Base-by-base conservation (phyloP, 2,329 filamentous ascomycete genomes). In the Drechslerella stenobrocha region DNA sequence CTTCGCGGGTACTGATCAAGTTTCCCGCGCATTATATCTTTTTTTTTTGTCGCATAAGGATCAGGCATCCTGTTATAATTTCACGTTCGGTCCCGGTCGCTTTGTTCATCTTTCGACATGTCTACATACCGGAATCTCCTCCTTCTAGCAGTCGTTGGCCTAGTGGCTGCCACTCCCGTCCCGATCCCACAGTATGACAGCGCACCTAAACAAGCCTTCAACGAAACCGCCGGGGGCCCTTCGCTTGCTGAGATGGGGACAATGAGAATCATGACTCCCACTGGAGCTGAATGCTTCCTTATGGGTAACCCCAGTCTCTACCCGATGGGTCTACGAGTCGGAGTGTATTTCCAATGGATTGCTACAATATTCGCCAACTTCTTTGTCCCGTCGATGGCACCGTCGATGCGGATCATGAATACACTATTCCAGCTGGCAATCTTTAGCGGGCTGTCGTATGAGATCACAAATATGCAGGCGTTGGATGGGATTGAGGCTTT, bases 331-430 rank as follows among this genome's bases (percentile, higher is more conserved):
- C 63, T 69, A 2, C 30, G 64, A 48, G 45, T 53, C 47, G 64
- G 64, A 50, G 20, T 69, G 47, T 69, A 69, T 44, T 46, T 69
- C 51, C 64, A 69, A 48, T 69, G 64, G 64, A 52, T 58, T 48
- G 64, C 64, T 22, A 69, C 64, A n/a, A 63, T 69, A 46, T 47
- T 69, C 24, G 64, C 57, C 28, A 69, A 69, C 52, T 69, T 69
- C 42, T 69, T 69, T 35, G 64, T 69, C 22, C 64, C 64, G 20
- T 52, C 57, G 3, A 57, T 58, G 5, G 56, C 64, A 22, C 48
- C 57, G 24, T 69, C 64, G 37, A 69, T 69, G 64, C 40, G 64
- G 30, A 52, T 44, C n/a, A 63, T 63, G 46, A 69, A 61, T 52
- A 69, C 57, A 1, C 28, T 69, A 23, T 63, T 69, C 22, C 64